Evolutionary conservation across 2,329 filamentous ascomycete species (phyloP).

Genomic region (Botrytis sinoallii): DNA sequence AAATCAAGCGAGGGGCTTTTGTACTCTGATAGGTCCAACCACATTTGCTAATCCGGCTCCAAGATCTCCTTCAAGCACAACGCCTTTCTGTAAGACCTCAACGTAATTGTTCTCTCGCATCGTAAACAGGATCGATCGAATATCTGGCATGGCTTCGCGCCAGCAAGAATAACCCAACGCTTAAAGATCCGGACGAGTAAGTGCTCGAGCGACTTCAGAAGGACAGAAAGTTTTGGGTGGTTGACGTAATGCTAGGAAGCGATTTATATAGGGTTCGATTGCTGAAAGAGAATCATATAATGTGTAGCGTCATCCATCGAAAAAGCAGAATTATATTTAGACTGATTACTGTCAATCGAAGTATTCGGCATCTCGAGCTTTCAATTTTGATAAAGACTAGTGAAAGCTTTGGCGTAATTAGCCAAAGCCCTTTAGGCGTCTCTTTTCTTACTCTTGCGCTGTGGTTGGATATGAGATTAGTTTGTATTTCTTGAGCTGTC

Average conservation of each 20-base stretch:
- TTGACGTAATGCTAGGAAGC: slow-evolving; percentile 7
- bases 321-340: not conserved
- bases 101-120: not conserved
- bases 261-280: not conserved
- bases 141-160: not conserved
- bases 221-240: slow-evolving; percentile 24
- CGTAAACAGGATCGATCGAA: not conserved
- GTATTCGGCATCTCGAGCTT: not conserved
- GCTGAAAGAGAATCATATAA: not conserved
- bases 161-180: not conserved
- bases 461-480: no score
- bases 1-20: not conserved
- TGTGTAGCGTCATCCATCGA: not conserved
- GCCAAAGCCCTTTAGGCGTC: not conserved
- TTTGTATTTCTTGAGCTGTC: no score
- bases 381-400: not conserved
- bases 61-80: not conserved
- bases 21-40: not conserved
- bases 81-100: not conserved
- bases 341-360: not conserved
- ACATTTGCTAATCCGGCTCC: not conserved
- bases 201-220: slow-evolving; percentile 23
- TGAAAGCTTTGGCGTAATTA: not conserved
- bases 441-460: no score
- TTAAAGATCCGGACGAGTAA: not conserved